Evolutionary conservation across 148 eudicot species (phyloP).

Genomic region (Camellia japonica): DNA sequence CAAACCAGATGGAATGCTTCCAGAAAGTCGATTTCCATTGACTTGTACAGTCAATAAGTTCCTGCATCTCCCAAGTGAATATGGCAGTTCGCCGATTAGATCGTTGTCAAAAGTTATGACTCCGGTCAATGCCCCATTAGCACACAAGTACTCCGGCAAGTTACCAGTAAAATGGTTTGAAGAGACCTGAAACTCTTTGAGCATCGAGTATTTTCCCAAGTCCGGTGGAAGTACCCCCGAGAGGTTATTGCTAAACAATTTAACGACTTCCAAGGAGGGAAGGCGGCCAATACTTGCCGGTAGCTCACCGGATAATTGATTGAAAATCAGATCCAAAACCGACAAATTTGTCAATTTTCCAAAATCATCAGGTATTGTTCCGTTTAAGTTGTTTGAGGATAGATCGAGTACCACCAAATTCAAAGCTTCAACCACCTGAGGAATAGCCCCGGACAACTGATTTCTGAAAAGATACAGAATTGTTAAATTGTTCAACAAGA

Average conservation of each 20-base stretch:
- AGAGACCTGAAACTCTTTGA: background rate
- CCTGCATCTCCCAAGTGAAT: slow-evolving; percentile 1
- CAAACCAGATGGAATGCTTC: background rate
- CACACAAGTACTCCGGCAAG: slow-evolving; percentile 6
- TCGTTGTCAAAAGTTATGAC: background rate
- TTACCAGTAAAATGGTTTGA: background rate
- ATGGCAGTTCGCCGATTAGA: background rate
- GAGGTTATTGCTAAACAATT: background rate
- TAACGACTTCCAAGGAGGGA: background rate
- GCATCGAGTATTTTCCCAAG: background rate
- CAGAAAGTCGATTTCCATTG: background rate
- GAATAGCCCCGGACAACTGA: slow-evolving; percentile 9
- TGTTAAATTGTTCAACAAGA: slow-evolving; percentile 2
- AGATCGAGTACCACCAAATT: slow-evolving; percentile 1
- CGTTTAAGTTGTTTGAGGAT: background rate
- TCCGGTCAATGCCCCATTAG: background rate
- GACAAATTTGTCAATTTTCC: background rate
- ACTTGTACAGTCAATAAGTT: background rate
- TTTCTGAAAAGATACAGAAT: slow-evolving; percentile 1
- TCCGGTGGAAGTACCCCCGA: background rate
- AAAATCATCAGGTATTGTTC: background rate
- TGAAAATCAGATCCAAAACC: background rate
- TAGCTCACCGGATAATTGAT: background rate
- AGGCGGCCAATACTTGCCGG: background rate
- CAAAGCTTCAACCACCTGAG: background rate